phyloP scores from a whole-genome alignment of 345 rosid genomes.

The Ceriops zippeliana region DNA sequence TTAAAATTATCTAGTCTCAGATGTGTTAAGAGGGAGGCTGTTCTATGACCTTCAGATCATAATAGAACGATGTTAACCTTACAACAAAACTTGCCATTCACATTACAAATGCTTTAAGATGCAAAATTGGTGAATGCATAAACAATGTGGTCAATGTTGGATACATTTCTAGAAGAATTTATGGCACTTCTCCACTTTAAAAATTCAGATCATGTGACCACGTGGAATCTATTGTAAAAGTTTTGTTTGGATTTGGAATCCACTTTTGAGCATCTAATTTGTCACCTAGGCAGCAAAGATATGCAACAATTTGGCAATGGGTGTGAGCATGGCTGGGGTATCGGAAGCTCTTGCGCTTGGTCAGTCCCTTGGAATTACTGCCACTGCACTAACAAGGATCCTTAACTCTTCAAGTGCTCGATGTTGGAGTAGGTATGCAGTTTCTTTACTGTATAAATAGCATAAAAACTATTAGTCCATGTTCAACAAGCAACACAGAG shows the following conservation, averaged over 20 bases:
- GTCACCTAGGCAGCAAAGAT: slow-evolving; percentile 77
- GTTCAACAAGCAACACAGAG: background rate
- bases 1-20: background rate
- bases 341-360: slow-evolving; percentile 94
- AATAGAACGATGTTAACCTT: too few relatives aligned
- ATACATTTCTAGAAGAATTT: too few relatives aligned
- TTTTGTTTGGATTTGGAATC: background rate
- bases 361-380: slow-evolving; percentile 72
- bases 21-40: too few relatives aligned
- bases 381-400: slow-evolving; percentile 62
- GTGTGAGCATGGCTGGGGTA: slow-evolving; percentile 87
- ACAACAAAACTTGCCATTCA: too few relatives aligned
- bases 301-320: slow-evolving; percentile 92
- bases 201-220: too few relatives aligned
- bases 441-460: slow-evolving; percentile 6
- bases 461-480: background rate
- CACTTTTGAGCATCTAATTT: slow-evolving; percentile 3
- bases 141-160: background rate
- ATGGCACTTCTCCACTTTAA: too few relatives aligned
- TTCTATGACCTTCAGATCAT: too few relatives aligned
- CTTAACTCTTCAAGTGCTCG: slow-evolving; percentile 87
- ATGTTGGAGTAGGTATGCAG: slow-evolving; percentile 81
- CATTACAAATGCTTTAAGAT: background rate
- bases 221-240: too few relatives aligned
- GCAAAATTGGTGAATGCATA: background rate